Evolutionary conservation across 441 rosid genomes (phyloP), one percentile per base, ranked within the genome.

Genomic region (Bruguiera hainesii): DNA sequence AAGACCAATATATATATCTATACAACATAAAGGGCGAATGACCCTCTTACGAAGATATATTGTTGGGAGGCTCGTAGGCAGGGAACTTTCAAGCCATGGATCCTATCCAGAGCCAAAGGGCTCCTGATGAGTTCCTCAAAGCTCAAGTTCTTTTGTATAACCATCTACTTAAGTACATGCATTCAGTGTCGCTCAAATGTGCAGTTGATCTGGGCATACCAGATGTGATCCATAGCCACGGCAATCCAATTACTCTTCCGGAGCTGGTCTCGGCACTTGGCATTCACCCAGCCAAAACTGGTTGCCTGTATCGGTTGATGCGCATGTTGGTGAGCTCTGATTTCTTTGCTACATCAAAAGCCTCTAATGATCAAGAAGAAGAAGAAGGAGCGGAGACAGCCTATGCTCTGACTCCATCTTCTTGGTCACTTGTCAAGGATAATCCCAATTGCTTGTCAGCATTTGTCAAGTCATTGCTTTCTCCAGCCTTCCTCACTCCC

Each of bases 241-340:
- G 70, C 49, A 50, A 64, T 28, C 75, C 78, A 33, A 73, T 73
- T 61, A 70, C 81, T 10, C 52, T 53, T 30, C 1, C 37, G 15
- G 52, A 66, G 37, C 63, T 77, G 10, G 42, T 63, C 35, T 23
- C 64, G 6, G 62, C 59, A 0, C 46, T 73, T 13, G 64, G 18
- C 8, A 49, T 77, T 15, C 46, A 31, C 33, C 64, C 78, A 6
- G 1, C 62, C 8, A 73, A 67, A 48, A 25, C 71, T 7, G 13
- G 2, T 1, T 57, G 23, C 7, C 1, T 74, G 58, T 19, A 25
- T 13, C 67, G 76, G 58, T 73, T 77, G 53, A 77, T 77, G 73
- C 72, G 70, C 71, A 20, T 77, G 20, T 57, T 73, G 0, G 61
- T 56, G 25, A 65, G 67, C 55, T 74, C 78, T 5, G 71, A 78